phyloP scores from a whole-genome alignment of 768 basidiomycete species.

The Lactarius pseudohatsudake region DNA sequence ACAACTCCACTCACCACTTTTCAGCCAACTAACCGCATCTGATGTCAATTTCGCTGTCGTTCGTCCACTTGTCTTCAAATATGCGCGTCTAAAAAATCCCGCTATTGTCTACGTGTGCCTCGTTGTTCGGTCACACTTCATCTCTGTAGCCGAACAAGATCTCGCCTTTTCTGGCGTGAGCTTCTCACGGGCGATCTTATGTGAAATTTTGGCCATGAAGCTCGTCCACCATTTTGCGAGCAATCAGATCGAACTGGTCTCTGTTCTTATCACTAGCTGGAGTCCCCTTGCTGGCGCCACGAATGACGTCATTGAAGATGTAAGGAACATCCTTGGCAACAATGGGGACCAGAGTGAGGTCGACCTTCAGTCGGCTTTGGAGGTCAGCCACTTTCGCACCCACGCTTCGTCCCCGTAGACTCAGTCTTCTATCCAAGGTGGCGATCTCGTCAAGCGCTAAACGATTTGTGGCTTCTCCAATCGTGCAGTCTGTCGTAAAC shows the following conservation, averaged over 20 bases:
- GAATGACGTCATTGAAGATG: constrained; percentile 60
- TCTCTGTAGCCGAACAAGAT: constrained; percentile 63
- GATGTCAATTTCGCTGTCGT: constrained; percentile 82
- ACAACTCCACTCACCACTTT: constrained; percentile 17
- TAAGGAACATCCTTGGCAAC: constrained; percentile 57
- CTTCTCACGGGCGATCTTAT: constrained; percentile 68
- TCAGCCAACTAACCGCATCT: constrained; percentile 76
- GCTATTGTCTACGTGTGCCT: constrained; percentile 75
- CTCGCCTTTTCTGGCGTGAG: constrained; percentile 78
- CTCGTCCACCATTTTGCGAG: constrained; percentile 72
- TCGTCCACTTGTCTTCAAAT: constrained; percentile 74
- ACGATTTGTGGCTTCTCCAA: constrained; percentile 74
- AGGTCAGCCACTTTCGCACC: constrained; percentile 50
- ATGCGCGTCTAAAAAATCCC: constrained; percentile 74
- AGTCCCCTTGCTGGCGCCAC: constrained; percentile 81
- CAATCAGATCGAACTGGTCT: constrained; percentile 72
- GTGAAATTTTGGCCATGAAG: constrained; percentile 89
- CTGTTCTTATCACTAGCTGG: constrained; percentile 81
- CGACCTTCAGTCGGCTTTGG: constrained; percentile 78
- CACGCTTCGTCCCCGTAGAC: background rate
- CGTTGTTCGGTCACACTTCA: constrained; percentile 76
- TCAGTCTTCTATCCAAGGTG: constrained; percentile 51
- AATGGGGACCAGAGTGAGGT: constrained; percentile 57
- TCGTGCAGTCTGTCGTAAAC: constrained; percentile 84
- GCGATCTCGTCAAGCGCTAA: constrained; percentile 87